A percentile compares a stretch with the other conserved stretches of the same genome.
Evolutionary conservation across 2,329 filamentous ascomycete genomes (phyloP).

Genomic region (Trichoderma semiorbis): DNA sequence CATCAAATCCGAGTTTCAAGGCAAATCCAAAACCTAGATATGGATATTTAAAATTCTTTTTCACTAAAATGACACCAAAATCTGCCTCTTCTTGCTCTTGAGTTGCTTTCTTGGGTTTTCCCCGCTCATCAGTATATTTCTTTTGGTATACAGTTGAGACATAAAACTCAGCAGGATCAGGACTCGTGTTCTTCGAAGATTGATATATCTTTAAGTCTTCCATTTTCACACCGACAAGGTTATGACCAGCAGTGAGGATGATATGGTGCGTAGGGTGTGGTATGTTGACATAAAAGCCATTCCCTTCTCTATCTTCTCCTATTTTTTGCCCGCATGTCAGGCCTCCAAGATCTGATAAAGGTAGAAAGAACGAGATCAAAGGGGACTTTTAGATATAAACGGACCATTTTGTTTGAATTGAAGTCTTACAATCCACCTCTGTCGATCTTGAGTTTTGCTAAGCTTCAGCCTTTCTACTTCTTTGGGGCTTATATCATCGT

Average conservation of each 20-base stretch:
- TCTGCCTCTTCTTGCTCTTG: not conserved
- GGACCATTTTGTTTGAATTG: not conserved
- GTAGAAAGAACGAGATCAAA: not conserved
- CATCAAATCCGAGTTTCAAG: not conserved
- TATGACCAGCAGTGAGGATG: not conserved
- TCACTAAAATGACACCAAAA: not conserved
- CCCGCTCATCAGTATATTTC: not conserved
- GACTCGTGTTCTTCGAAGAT: not conserved
- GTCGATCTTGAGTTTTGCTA: not conserved
- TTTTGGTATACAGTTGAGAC: not conserved
- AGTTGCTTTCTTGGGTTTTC: not conserved
- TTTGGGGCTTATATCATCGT: not conserved
- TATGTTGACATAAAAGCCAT: not conserved
- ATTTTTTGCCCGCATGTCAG: not conserved
- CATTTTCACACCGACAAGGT: not conserved
- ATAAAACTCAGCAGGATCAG: not conserved
- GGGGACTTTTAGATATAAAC: not conserved
- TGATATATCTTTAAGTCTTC: not conserved
- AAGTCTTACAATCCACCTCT: not conserved
- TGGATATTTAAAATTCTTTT: not conserved
- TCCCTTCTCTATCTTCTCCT: not conserved
- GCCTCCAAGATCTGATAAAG: too few species aligned
- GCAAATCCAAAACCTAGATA: not conserved
- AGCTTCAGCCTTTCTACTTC: not conserved
- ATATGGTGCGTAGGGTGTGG: not conserved